Conservation (phyloP, 805 yeast genomes). For the Cyberlindnera euphorbiiphila region DNA sequence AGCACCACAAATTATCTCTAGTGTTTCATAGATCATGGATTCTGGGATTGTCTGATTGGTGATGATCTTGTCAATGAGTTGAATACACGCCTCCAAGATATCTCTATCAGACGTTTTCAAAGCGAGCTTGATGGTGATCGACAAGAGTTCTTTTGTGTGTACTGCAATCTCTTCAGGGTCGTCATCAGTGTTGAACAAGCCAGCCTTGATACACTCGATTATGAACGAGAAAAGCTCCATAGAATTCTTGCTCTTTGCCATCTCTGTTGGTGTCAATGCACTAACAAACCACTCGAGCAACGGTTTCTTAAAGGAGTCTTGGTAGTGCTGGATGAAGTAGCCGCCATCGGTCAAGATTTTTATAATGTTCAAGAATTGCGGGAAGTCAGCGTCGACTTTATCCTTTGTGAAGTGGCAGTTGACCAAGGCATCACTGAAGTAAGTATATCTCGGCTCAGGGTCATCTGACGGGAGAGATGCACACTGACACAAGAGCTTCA, state of each 20-base stretch:
- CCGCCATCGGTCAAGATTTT: conserved; percentile 49
- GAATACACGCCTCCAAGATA: conserved; percentile 37
- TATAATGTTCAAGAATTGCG: conserved; percentile 45
- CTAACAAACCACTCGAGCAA: conserved; percentile 34
- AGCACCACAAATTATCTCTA: conserved; percentile 45
- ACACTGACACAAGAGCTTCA: conserved; percentile 53
- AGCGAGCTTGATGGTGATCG: conserved; percentile 35
- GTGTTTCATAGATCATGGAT: conserved; percentile 32
- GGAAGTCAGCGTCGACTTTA: conserved; percentile 46
- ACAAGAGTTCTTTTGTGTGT: conserved; percentile 34
- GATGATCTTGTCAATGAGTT: conserved; percentile 40
- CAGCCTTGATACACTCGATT: conserved; percentile 43
- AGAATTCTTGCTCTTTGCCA: conserved; percentile 22
- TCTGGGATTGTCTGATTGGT: conserved; percentile 46
- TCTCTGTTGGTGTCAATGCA: conserved; percentile 32
- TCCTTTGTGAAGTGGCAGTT: conserved; percentile 35
- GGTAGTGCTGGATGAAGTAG: conserved; percentile 47
- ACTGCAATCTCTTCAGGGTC: conserved; percentile 26
- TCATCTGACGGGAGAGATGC: conserved; percentile 45
- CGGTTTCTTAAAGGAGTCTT: conserved; percentile 40
- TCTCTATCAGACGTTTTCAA: conserved; percentile 35
- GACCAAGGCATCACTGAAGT: conserved; percentile 54
- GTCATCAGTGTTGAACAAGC: conserved; percentile 34
- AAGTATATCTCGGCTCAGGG: conserved; percentile 46
- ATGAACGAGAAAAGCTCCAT: conserved; percentile 34